Percentiles rank a stretch among this genome's conserved stretches.
These are phyloP conservation scores for Adansonia grandidieri DNA, from an alignment of 441 rosid species.

Conservation along the genomic window DNA sequence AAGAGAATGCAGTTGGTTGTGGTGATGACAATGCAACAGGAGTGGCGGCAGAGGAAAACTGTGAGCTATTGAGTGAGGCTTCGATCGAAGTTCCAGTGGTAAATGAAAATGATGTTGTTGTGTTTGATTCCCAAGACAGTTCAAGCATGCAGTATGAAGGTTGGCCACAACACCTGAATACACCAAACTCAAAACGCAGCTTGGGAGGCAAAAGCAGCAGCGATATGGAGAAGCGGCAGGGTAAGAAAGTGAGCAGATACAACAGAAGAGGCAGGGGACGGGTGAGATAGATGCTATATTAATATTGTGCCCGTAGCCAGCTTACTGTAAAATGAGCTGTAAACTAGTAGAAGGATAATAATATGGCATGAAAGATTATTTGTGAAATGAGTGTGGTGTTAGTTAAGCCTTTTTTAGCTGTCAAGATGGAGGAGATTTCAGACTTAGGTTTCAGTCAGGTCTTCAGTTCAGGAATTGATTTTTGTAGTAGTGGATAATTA, in stretches of 20 bases:
- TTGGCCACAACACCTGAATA: constrained; percentile 37
- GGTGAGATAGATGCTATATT: constrained; percentile 35
- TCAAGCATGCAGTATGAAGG: constrained; percentile 55
- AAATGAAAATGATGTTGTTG: constrained; percentile 38
- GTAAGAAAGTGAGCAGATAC: constrained; percentile 42
- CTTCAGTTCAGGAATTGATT: constrained; percentile 18
- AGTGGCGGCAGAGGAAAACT: constrained; percentile 29
- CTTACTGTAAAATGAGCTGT: constrained; percentile 35
- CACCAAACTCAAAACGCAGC: constrained; percentile 39
- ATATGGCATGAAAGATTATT: constrained; percentile 10
- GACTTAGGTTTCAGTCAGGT: constrained; percentile 25
- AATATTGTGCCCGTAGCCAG: constrained; percentile 5
- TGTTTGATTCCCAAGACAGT: constrained; percentile 55
- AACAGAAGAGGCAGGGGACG: constrained; percentile 59
- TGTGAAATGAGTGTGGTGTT: no score
- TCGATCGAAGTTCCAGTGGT: constrained; percentile 43
- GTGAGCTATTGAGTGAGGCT: constrained; percentile 47
- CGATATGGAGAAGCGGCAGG: constrained; percentile 44
- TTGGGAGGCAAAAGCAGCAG: constrained; percentile 39
- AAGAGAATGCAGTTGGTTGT: constrained; percentile 30
- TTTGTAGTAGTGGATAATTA: neutral
- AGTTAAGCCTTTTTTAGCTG: neutral
- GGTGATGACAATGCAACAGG: constrained; percentile 27
- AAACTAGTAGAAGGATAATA: constrained; percentile 32
- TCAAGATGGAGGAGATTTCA: neutral